Base-by-base conservation (phyloP, 495 filamentous ascomycete genomes). In the Usnea hakonensis region DNA sequence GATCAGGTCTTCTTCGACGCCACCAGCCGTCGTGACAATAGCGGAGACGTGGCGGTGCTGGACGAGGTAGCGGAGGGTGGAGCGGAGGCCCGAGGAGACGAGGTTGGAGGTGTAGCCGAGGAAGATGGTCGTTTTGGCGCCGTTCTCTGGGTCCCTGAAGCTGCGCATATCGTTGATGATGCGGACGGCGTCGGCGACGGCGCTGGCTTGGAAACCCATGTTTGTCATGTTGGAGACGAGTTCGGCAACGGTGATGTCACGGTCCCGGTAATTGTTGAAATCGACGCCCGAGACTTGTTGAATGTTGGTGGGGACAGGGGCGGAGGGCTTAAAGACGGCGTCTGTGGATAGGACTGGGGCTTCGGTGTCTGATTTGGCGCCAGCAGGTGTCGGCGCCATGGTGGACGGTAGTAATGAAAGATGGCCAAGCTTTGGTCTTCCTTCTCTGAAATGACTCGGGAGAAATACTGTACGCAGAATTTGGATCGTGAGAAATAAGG, bases 51-150 rank as follows among this genome's bases (percentile, higher is more conserved):
- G 92, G 38, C 84, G 83, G 74, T 97, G 90, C 72, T 96, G 82
- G 16, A 95, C 93, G 1, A 97, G 83, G 73, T 90, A 97, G 28
- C 95, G 89, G 66, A 99, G 76, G 30, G 90, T 94, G 64, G 94
- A 90, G 23, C 94, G 83, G 5, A 99, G 81, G 16, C 95, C 94
- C 23, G 93, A 97, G 2, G 94, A 97, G 66, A 98, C 95, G 59
- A 99, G 78, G 72, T 99, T 97, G 23, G 89, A 94, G 32, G 94
- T 97, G 75, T 95, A 99, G 46, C 95, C 95, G 23, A 97, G 86
- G 76, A 97, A 97, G 71, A 97, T 93, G 53, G 92, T 97, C 10
- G 91, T 91, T 66, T 80, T 82, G 17, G 85, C 81, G 33, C 79
- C 80, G 4, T 87, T 87, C 68, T 89, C 86, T 0, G 88, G 83